These are phyloP conservation scores for Picochlorum costavermella DNA, from an alignment of 139 green algal species.

Conservation along the genomic window DNA sequence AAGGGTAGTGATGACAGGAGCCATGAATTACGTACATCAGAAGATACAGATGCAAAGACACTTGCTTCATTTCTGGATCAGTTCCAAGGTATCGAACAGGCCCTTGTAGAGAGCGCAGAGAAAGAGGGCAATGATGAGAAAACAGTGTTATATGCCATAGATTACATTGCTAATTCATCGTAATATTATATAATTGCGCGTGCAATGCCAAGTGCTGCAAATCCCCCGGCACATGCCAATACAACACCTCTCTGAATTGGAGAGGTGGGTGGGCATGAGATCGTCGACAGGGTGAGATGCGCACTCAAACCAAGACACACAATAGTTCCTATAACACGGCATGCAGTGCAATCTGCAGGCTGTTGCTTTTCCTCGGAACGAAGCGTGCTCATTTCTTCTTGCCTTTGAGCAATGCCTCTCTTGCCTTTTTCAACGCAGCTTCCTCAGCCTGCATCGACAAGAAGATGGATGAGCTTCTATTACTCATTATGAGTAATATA, in stretches of 20 bases:
- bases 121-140: too few species aligned
- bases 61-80: too few species aligned
- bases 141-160: too few species aligned
- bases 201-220: constrained; percentile 18
- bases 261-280: constrained; percentile 9
- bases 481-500: not conserved
- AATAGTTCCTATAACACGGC: constrained; percentile 20
- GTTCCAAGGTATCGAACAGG: too few species aligned
- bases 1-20: too few species aligned
- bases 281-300: constrained; percentile 15
- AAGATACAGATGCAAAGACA: too few species aligned
- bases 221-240: constrained; percentile 16
- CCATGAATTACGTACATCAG: too few species aligned
- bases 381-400: constrained; percentile 32
- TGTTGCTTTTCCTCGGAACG: not conserved
- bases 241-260: constrained; percentile 8
- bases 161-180: not conserved
- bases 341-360: constrained; percentile 22
- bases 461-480: not conserved
- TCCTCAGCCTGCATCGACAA: constrained; percentile 21
- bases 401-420: constrained; percentile 24
- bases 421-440: constrained; percentile 25
- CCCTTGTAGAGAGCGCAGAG: too few species aligned
- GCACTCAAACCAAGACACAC: constrained; percentile 26
- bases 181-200: constrained; percentile 23